phyloP scores from a whole-genome alignment of 768 basidiomycete genomes.

The Lactarius akahatsu region DNA sequence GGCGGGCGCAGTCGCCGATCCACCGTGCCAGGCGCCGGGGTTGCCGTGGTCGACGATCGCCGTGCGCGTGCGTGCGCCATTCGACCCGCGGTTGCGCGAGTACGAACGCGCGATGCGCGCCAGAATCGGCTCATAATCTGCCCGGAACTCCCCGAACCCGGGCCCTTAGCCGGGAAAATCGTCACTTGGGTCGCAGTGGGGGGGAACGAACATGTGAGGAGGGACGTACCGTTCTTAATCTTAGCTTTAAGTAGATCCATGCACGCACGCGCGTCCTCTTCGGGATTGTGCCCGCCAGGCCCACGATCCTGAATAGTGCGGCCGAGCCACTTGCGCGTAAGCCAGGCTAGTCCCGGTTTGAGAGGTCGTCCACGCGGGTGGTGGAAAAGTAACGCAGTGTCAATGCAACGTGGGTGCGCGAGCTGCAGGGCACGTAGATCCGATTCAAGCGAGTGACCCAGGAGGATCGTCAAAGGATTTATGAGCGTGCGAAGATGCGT shows the following conservation, averaged over 20 bases:
- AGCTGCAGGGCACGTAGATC: constrained; percentile 88
- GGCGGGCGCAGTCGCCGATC: constrained; percentile 56
- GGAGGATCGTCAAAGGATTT: constrained; percentile 68
- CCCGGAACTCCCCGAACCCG: constrained; percentile 84
- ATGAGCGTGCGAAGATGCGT: constrained; percentile 61
- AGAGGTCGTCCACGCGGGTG: constrained; percentile 92
- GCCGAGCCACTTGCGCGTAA: constrained; percentile 90
- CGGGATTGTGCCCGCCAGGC: constrained; percentile 88
- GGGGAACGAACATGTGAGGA: neutral
- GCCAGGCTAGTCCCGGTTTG: constrained; percentile 96
- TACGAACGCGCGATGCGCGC: constrained; percentile 70
- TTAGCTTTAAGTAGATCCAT: constrained; percentile 83
- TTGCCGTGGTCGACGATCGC: constrained; percentile 88
- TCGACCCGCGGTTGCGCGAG: neutral
- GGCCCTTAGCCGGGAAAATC: constrained; percentile 41
- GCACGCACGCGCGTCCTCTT: constrained; percentile 91
- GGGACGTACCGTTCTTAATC: constrained; percentile 57
- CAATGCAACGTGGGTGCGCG: constrained; percentile 83
- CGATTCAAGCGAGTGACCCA: constrained; percentile 95
- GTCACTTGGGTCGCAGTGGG: neutral
- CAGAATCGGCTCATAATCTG: constrained; percentile 84
- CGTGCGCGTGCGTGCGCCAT: constrained; percentile 43
- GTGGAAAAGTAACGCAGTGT: constrained; percentile 87
- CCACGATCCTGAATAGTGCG: constrained; percentile 86
- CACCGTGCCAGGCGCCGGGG: constrained; percentile 78